These are phyloP conservation scores for Blastobotrys terrestris DNA, from an alignment of 805 yeast genomes.

Conservation along the genomic window DNA sequence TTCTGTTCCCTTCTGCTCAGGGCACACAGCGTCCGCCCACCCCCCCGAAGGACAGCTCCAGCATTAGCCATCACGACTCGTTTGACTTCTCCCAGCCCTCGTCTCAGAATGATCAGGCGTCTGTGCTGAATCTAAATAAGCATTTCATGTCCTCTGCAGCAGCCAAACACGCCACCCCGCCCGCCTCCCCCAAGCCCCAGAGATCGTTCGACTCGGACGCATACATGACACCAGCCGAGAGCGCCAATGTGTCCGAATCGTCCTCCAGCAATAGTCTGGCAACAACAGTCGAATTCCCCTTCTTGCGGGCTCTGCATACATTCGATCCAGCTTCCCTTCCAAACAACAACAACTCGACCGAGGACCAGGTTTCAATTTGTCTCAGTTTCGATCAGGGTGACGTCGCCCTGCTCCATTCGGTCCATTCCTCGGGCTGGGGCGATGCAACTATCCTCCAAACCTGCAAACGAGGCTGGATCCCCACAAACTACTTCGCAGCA, in stretches of 20 bases:
- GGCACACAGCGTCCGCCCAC: neutral
- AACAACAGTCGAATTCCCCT: constrained; percentile 25
- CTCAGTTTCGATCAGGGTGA: constrained; percentile 33
- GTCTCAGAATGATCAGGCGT: neutral
- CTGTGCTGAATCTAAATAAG: neutral
- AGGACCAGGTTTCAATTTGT: constrained; percentile 30
- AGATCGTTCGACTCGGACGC: neutral
- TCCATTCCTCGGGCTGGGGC: constrained; percentile 41
- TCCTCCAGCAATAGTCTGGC: neutral
- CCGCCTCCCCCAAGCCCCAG: neutral
- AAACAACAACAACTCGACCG: constrained; percentile 15
- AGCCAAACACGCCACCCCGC: neutral
- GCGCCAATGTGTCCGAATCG: neutral
- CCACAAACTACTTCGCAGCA: constrained; percentile 36
- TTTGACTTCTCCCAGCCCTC: neutral
- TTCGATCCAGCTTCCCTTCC: constrained; percentile 28
- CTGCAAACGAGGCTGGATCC: constrained; percentile 39
- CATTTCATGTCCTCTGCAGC: neutral
- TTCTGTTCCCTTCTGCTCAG: neutral
- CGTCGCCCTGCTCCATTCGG: constrained; percentile 31
- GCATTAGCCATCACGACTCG: neutral
- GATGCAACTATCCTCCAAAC: constrained; percentile 34
- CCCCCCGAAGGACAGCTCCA: neutral
- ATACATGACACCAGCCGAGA: neutral
- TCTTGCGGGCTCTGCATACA: constrained; percentile 29